Evolutionary conservation across 805 yeast genomes (phyloP).

Genomic region (Kuraishia borneana): DNA sequence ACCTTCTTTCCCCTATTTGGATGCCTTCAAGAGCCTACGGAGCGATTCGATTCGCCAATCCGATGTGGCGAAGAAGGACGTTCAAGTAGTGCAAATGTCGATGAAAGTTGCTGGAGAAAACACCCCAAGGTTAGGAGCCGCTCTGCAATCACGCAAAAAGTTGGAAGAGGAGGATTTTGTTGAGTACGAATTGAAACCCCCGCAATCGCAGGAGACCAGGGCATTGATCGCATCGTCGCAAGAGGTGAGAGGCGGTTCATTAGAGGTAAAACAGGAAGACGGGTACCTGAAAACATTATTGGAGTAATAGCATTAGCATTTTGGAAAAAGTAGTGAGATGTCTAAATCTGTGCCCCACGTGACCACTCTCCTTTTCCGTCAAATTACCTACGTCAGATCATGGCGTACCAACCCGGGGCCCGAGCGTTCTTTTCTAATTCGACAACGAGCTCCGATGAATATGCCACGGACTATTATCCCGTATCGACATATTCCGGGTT

Average conservation of each 20-base stretch:
- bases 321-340: background rate
- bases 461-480: no score
- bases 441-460: no score
- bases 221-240: no score
- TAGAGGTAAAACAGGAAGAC: no score
- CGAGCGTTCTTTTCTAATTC: no score
- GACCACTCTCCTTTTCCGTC: no score
- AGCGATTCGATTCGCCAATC: slow-evolving; percentile 27
- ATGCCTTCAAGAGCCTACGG: slow-evolving; percentile 27
- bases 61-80: slow-evolving; percentile 18
- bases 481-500: no score
- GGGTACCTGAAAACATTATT: background rate
- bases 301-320: background rate
- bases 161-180: slow-evolving; percentile 49
- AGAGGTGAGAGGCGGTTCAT: no score
- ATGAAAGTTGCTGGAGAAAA: slow-evolving; percentile 53
- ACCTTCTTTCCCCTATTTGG: slow-evolving; percentile 74
- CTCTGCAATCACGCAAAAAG: slow-evolving; percentile 48
- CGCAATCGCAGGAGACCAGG: background rate
- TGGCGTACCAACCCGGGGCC: no score
- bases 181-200: slow-evolving; percentile 11
- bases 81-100: slow-evolving; percentile 67
- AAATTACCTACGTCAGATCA: no score
- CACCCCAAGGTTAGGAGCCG: slow-evolving; percentile 57
- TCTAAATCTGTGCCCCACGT: no score